Evolutionary conservation across 148 eudicot species (phyloP), one percentile per base, ranked within the genome.

Genomic region (Fagopyrum esculentum): DNA sequence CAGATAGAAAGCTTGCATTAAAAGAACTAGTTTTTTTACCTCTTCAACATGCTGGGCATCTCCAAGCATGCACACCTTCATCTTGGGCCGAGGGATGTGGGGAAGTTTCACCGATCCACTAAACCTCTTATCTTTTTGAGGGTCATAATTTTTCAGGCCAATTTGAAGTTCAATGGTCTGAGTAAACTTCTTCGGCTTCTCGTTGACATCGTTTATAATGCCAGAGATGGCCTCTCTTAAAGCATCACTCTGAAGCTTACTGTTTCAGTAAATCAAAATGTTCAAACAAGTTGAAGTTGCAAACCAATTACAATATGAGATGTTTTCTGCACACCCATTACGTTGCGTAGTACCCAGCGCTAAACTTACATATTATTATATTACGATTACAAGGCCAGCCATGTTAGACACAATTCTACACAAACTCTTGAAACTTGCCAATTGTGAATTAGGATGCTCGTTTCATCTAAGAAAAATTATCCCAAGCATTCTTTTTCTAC

Each of bases 101-200:
- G 77, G 77, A 46, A 74, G 45, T 9, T 59, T 74, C 45, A 74
- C 77, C 26, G 77, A 22, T 5, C 77, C 77, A 74, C 68, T 55
- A 47, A 74, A 74, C 52, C 77, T 68, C 68, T 74, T 74, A 45
- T 74, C 77, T 43, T 74, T 74, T 40, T 74, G 77, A 17, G 77
- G 77, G 35, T 74, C 77, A 30, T 74, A 60, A 17, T 60, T 60
- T 16, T 60, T 46, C 64, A 43, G 30, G 43, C 64, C 66, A 57
- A 52, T 16, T 35, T 35, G 54, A n/a, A 40, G 73, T 46, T 40
- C 52, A 69, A 76, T 30, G 7, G 19, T 7, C 11, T 50, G 29
- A 15, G 64, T 11, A 19, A 12, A 78, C 19, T 61, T 60, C 10
- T 10, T 35, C n/a, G 22, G 22, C 66, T 60, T 60, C 66, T 60